Base-by-base conservation (phyloP, 2,329 filamentous ascomycete species). In the Paraconiothyrium brasiliense region DNA sequence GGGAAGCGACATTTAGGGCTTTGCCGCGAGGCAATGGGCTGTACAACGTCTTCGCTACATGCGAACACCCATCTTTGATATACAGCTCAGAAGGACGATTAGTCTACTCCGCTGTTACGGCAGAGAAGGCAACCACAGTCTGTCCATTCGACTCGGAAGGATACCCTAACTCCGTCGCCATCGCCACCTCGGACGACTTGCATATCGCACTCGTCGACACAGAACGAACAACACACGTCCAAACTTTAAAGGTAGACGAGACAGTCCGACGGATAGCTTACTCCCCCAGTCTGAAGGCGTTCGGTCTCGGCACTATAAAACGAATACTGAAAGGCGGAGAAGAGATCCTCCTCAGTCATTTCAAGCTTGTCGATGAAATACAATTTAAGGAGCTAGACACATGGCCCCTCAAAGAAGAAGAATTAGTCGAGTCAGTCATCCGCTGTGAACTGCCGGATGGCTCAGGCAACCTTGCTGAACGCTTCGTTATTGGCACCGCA, bases 21-120 rank as follows among this genome's bases (percentile, higher is more conserved):
- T 81, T 99, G 2, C 92, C 93, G 0, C 86, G 90, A 54, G 83
- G 83, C 0, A 82, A 89, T 56, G 84, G 78, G 0, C 81, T 92
- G 0, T 91, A 86, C 74, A 96, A 92, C 69, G 89, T 99, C 0
- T 97, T 99, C 75, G 93, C 93, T 0, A 97, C 93, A 0, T 97
- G 93, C 60, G 95, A 99, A 71, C 93, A 97, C 73, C 92, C 95
- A 0, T 97, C 92, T 65, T 80, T 99, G 58, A 97, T 99, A 52
- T 97, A 99, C 74, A 92, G 91, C 9, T 89, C 90, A 0, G 93
- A 97, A 74, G 92, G 92, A 0, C 87, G 94, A 24, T 90, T 97
- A 44, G 89, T 97, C 0, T 99, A 96, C 80, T 97, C 94, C 4
- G 94, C 95, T 1, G 92, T 97, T 1, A 97, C 94, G 13, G 93